Evolutionary conservation across 2,329 filamentous ascomycete species (phyloP), one percentile per base, ranked within the genome.

Genomic region (Sphaerulina vaccinii): DNA sequence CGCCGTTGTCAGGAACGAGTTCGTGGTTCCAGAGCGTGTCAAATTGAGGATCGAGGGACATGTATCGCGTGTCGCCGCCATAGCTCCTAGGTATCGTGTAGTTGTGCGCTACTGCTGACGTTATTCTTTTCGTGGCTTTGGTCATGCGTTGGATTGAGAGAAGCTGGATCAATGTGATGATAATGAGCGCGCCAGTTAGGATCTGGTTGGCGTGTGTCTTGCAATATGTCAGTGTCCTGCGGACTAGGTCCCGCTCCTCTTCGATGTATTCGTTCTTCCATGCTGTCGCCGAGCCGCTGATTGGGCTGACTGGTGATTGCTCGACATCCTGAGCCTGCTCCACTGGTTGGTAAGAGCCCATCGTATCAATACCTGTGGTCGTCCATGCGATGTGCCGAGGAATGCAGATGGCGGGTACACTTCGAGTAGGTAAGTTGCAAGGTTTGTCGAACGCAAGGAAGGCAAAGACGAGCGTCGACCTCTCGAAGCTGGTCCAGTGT

Each of bases 1-100:
- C 41, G 29, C 50, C 50, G 16, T 52, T 36, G 29, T 52, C 37
- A 10, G 29, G 35, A 3, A 35, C 43, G 21, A 41, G 32, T 15
- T 52, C 50, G 37, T 40, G 29, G 7, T 48, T 44, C 50, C 50
- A 52, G 1, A 52, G 24, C 21, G 33, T 24, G 23, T 52, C 50
- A 21, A 37, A 52, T 35, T 52, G 40, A 22, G 46, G 27, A 32
- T 52, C 50, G 4, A 52, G 44, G 6, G 50, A 52, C 50, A 52
- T 52, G 36, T 43, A 52, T n/a, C 39, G 44, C 50, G 38, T 37
- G 21, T 52, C 50, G 19, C 32, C 27, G 7, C 50, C 50, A 23
- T 42, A 52, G 23, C 43, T 46, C 19, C 15, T 46, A 8, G 36
- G 32, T 15, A 33, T 37, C 21, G 43, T 46, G 21, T 46, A 46